Base-by-base conservation (phyloP, 2,329 filamentous ascomycete genomes). In the Ambrosiella beaveri region DNA sequence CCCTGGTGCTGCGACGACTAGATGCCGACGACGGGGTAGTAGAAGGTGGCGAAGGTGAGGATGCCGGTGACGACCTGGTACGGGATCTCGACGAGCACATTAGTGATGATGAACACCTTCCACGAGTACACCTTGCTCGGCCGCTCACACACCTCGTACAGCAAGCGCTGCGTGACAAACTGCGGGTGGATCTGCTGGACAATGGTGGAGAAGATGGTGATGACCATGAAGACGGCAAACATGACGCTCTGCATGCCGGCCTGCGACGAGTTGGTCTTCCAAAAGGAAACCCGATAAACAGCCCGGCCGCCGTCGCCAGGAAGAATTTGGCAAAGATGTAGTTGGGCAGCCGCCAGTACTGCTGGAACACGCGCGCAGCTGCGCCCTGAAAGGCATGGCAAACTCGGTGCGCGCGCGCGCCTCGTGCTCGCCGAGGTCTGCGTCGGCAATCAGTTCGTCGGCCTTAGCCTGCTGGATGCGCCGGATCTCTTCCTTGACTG, bases 231-330 rank as follows among this genome's bases (percentile, higher is more conserved):
- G 45, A 87, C 80, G 52, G 76, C 75, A 68, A 89, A 89, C 66
- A 89, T 74, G 56, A 86, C 79, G 65, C 85, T 85, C 65, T 88
- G 83, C 63, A 88, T 77, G n/a, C 85, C 85, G 19, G 84, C 80
- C 54, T 78, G 71, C 0, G 79, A 80, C 56, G 74, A 73, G 6
- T 78, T 59, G 4, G 71, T 66, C 2, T 72, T 53, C 70, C 74
- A 87, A 68, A 89, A 87, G 0, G 82, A 84, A 88, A 86, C 0
- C 85, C 86, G 60, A 89, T 84, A 66, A 90, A 90, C 1, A 91
- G 72, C 6, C 77, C 74, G 27, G 80, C 74, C 58, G 80, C 74
- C 56, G 77, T 62, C 1, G 71, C 82, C 15, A 91, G 76, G 1
- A 75, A 67, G 1, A 79, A 67, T 71, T 91, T 91, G 59, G 85